Percentiles rank a stretch among this genome's conserved stretches.
phyloP scores from a whole-genome alignment of 306 rosid species.

The Citrullus amarus region DNA sequence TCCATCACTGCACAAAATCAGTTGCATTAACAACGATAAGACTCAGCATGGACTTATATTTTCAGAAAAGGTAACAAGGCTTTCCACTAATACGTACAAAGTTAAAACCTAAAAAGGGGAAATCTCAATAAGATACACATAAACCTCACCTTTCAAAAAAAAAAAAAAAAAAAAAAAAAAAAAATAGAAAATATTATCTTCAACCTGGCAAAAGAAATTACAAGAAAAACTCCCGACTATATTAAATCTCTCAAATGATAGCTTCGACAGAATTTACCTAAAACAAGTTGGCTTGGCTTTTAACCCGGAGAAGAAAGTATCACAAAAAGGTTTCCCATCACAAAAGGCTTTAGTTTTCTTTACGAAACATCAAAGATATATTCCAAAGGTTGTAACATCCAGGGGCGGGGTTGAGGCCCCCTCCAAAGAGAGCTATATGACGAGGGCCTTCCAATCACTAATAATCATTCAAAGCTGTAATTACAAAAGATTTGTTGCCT shows the following conservation, averaged over 20 bases:
- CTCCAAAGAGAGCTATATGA: too few species aligned
- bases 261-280: background rate
- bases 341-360: too few species aligned
- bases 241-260: background rate
- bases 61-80: background rate
- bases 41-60: background rate
- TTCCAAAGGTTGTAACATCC: too few species aligned
- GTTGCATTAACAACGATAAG: constrained; percentile 21
- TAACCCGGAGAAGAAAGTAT: background rate
- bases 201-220: background rate
- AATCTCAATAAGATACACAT: background rate
- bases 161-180: background rate
- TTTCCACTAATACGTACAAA: background rate
- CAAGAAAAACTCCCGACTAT: background rate
- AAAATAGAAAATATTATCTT: background rate
- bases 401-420: too few species aligned
- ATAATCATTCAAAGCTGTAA: too few species aligned
- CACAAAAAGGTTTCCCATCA: background rate
- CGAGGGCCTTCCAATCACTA: too few species aligned
- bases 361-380: too few species aligned
- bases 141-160: background rate
- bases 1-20: constrained; percentile 67
- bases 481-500: too few species aligned
- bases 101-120: background rate
- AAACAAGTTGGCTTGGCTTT: background rate